Base-by-base conservation (phyloP, 2,329 filamentous ascomycete genomes). In the Pseudohalonectria lignicola region DNA sequence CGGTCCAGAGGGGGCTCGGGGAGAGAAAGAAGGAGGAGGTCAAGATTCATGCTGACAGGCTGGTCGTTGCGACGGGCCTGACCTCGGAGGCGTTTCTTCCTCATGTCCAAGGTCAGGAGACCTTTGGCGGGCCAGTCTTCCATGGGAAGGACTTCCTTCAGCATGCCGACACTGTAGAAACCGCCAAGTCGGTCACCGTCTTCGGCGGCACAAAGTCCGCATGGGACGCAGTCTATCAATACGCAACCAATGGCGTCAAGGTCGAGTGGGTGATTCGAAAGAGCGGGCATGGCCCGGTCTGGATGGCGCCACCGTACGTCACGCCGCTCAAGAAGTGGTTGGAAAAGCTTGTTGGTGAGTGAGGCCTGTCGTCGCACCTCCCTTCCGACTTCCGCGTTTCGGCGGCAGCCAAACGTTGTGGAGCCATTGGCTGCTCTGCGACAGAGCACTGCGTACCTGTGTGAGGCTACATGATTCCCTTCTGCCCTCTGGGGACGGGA, bases 281-380 rank as follows among this genome's bases (percentile, higher is more conserved):
- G 57, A 45, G 43, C 20, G 75, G 76, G 3, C 68, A 73, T 41
- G 76, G 78, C 0, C 74, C 78, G 0, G 60, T 64, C 0, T 82
- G 64, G 65, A 64, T 82, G 54, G 56, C 71, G 0, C 71, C 73
- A 1, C 56, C 71, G 2, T 76, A 74, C 39, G 76, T 84, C 13
- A 82, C 79, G 1, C 78, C 79, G 0, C 51, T 82, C n/a, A 79
- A 79, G 53, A 69, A 68, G 41, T 76, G 74, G 68, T 59, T 85
- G 0, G 81, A 86, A 55, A 75, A 79, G 47, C 66, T 86, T 4
- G 68, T 80, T 4, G 70, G 72, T 62, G 42, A 39, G 60, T 56
- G 11, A 0, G 2, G 8, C 19, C 17, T n/a, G n/a, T n/a, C n/a
- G 17, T 7, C 15, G n/a, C 16, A 8, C 16, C 13, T 15, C 32